These are phyloP conservation scores for Penicillium atrosanguineum DNA, from an alignment of 495 filamentous ascomycete genomes.

Conservation along the genomic window DNA sequence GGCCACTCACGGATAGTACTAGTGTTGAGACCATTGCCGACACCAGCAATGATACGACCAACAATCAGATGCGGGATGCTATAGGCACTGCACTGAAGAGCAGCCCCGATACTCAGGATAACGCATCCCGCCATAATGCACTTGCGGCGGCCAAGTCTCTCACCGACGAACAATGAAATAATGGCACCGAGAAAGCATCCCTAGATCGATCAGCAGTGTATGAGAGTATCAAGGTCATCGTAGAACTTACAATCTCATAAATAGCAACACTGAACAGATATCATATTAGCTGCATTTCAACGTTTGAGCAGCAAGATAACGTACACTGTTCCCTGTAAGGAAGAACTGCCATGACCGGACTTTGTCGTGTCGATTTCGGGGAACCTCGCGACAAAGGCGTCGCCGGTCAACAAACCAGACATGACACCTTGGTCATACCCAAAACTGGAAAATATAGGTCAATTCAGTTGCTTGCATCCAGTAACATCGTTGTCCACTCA, in stretches of 20 bases:
- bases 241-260: constrained; percentile 34
- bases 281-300: not conserved
- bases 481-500: constrained; percentile 8
- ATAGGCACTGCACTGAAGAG: constrained; percentile 53
- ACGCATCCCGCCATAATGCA: constrained; percentile 50
- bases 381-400: constrained; percentile 31
- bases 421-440: constrained; percentile 48
- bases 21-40: constrained; percentile 50
- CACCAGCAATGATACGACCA: constrained; percentile 45
- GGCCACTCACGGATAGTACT: constrained; percentile 44
- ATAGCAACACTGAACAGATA: constrained; percentile 27
- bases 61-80: constrained; percentile 51
- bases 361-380: constrained; percentile 35
- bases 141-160: constrained; percentile 52
- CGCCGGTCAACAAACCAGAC: constrained; percentile 34
- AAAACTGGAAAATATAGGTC: constrained; percentile 19
- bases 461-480: too few relatives aligned
- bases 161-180: constrained; percentile 47
- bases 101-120: constrained; percentile 54
- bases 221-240: not conserved
- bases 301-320: not conserved
- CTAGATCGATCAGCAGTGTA: constrained; percentile 20
- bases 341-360: constrained; percentile 30
- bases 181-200: constrained; percentile 61
- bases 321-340: constrained; percentile 37